These are phyloP conservation scores for Ophiostoma tasmaniense DNA, from an alignment of 2,329 filamentous ascomycete genomes.

Conservation along the genomic window DNA sequence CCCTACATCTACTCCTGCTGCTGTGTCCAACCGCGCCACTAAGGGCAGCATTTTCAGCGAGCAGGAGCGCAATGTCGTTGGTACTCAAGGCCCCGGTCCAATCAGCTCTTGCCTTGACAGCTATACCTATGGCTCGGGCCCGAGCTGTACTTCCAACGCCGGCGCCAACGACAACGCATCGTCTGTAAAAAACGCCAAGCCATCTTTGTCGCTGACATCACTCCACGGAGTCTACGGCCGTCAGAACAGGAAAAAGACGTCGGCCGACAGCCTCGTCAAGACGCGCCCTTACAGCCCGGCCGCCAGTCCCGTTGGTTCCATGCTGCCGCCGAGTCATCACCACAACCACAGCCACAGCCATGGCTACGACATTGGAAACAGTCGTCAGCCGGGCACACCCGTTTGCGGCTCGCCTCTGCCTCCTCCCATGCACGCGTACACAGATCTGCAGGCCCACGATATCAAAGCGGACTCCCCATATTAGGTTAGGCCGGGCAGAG, in stretches of 20 bases:
- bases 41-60: slow-evolving; percentile 13
- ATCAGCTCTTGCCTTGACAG: slow-evolving; percentile 9
- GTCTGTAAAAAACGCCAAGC: not conserved
- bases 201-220: not conserved
- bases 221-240: not conserved
- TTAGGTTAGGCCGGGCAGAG: not conserved
- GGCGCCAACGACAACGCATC: not conserved
- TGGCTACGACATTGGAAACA: not conserved
- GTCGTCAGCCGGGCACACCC: not conserved
- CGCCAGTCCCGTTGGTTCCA: not conserved
- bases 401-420: slow-evolving; percentile 1
- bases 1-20: not conserved
- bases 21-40: not conserved
- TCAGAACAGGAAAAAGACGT: slow-evolving; percentile 8
- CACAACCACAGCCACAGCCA: not conserved
- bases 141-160: not conserved
- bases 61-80: slow-evolving; percentile 10
- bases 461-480: not conserved
- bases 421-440: not conserved
- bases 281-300: slow-evolving; percentile 10
- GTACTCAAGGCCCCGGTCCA: slow-evolving; percentile 8
- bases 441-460: not conserved
- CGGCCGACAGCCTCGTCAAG: not conserved
- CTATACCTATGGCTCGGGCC: slow-evolving; percentile 12
- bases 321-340: not conserved